These are phyloP conservation scores for Oryza australiensis DNA, from an alignment of 176 grass and related monocot genomes.

Conservation along the genomic window DNA sequence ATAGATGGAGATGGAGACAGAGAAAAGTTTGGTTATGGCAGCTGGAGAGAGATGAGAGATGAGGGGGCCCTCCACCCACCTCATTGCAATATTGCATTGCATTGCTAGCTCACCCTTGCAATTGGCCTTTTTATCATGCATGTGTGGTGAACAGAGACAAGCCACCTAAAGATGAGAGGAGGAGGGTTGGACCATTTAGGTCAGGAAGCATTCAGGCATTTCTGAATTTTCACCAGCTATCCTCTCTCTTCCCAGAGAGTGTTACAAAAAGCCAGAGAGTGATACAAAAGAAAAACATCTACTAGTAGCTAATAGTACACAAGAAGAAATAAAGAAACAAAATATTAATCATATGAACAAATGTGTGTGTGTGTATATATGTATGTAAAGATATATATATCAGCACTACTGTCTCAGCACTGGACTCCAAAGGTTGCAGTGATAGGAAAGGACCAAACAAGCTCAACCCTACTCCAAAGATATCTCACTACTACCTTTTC, in stretches of 20 bases:
- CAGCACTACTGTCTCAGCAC: neutral
- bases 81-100: neutral
- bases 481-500: neutral
- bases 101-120: neutral
- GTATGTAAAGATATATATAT: neutral
- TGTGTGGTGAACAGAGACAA: conserved; percentile 61
- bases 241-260: too few relatives aligned
- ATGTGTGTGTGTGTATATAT: neutral
- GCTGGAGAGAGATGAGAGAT: neutral
- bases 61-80: conserved; percentile 41
- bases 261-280: neutral
- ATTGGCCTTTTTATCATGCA: conserved; percentile 45
- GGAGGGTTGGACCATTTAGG: conserved; percentile 45
- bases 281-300: neutral
- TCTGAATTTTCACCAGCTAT: neutral
- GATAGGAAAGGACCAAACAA: conserved; percentile 28
- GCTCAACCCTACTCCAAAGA: conserved; percentile 28
- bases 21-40: conserved; percentile 11
- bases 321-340: neutral
- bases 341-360: neutral
- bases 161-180: conserved; percentile 43
- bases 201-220: conserved; percentile 40
- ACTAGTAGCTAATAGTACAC: neutral
- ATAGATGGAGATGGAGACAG: neutral
- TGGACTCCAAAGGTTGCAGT: conserved; percentile 16